Evolutionary conservation across 306 rosid species (phyloP).

Genomic region (Vigna radiata): DNA sequence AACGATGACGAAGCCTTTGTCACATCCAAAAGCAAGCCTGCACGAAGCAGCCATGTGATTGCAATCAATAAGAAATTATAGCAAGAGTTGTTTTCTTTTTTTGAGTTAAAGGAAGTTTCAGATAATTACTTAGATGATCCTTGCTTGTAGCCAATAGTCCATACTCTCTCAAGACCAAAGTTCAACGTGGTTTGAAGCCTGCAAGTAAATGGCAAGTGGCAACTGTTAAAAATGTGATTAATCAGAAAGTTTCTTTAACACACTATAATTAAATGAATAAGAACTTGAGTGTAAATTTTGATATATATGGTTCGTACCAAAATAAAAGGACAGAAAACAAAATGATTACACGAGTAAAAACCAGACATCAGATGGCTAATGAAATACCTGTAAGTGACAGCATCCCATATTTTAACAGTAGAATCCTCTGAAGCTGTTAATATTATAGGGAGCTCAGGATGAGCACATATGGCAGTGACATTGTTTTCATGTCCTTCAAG

Average conservation of each 20-base stretch:
- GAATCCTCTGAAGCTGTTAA: constrained; percentile 69
- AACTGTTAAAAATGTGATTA: background rate
- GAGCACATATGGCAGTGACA: constrained; percentile 57
- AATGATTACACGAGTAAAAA: background rate
- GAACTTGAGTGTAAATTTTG: background rate
- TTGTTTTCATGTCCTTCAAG: constrained; percentile 68
- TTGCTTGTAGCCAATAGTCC: constrained; percentile 61
- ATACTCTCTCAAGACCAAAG: constrained; percentile 67
- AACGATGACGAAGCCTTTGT: constrained; percentile 53
- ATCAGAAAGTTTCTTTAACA: background rate
- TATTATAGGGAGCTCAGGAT: constrained; percentile 60
- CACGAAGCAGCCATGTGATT: constrained; percentile 12
- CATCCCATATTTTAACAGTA: constrained; percentile 60
- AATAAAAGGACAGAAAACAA: background rate
- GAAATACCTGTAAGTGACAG: constrained; percentile 49
- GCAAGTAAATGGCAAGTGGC: constrained; percentile 22
- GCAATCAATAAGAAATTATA: background rate
- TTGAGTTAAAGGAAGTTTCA: constrained; percentile 13
- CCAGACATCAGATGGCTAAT: background rate
- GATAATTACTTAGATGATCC: constrained; percentile 57
- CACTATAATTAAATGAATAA: background rate
- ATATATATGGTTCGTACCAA: background rate
- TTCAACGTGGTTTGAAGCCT: constrained; percentile 55
- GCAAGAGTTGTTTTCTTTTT: background rate
- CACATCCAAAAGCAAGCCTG: constrained; percentile 70